Conservation (phyloP, 75 land plant species). For the Isoetes taiwanensis region DNA sequence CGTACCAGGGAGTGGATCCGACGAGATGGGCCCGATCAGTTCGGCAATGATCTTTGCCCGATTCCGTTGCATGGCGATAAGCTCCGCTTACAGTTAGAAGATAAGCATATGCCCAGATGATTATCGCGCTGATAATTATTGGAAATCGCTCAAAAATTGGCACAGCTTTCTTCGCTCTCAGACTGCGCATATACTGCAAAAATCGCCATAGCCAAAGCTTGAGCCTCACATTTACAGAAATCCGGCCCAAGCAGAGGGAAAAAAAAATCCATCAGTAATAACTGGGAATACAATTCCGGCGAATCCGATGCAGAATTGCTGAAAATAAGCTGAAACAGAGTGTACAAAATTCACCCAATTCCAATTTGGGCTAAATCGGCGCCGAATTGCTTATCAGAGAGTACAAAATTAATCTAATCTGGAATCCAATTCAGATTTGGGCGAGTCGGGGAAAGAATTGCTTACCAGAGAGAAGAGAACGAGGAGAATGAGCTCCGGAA, state of each 20-base stretch:
- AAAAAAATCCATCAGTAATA: too few relatives aligned
- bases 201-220: too few relatives aligned
- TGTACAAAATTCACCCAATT: neutral
- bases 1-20: neutral
- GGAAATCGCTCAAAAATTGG: constrained; percentile 1
- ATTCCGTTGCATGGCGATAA: neutral
- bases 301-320: too few relatives aligned
- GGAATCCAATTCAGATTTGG: too few relatives aligned
- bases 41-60: neutral
- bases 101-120: neutral
- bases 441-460: neutral
- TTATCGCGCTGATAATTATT: neutral
- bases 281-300: too few relatives aligned
- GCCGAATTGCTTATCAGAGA: too few relatives aligned
- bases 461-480: neutral
- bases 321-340: neutral
- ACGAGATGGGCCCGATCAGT: constrained; percentile 4
- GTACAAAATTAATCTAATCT: too few relatives aligned
- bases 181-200: constrained; percentile 59
- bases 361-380: too few relatives aligned
- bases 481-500: neutral
- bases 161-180: constrained; percentile 13
- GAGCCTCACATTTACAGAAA: too few relatives aligned
- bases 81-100: constrained; percentile 2
- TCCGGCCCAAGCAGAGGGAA: too few relatives aligned